Evolutionary conservation across 805 yeast genomes (phyloP), one percentile per base, ranked within the genome.

Genomic region (Metschnikowia arizonensis): DNA sequence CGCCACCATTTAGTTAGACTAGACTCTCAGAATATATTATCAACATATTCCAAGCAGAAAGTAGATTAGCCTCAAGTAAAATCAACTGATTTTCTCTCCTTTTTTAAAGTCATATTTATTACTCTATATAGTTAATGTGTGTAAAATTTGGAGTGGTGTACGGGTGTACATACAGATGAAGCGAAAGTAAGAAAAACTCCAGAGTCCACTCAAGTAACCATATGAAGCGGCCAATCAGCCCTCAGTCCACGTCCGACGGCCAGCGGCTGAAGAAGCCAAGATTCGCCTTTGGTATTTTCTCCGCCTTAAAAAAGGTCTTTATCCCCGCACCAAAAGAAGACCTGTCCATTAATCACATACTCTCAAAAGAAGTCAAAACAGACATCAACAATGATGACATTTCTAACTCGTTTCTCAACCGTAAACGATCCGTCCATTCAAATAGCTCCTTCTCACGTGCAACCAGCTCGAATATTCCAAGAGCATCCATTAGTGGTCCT

Each of bases 191-290:
- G 42, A 39, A 39, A 39, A 39, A 30, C 21, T 31, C 11, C 35
- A 31, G 21, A 8, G 19, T 17, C 9, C 8, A 19, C 29, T 23
- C 24, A 12, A 4, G 24, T 21, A 18, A 15, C 32, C 30, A 21
- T 31, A 54, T 54, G 57, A 54, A 54, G 33, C 52, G 57, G 35
- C 45, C 56, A 9, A 49, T 41, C 18, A 52, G 57, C 31, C 53
- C 56, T n/a, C 46, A 47, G 18, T 34, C 50, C n/a, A 42, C 44
- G 26, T 23, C 46, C 12, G 42, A 42, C 21, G 36, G 23, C 12
- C 42, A 35, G 14, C 44, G 47, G 17, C 41, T 29, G 37, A 52
- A 50, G 33, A 50, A 50, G 46, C 36, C 51, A 21, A 45, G 40
- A 42, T 43, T 39, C 37, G 44, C 30, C 24, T 33, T 40, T 14